Evolutionary conservation across 305 asterid genomes (phyloP).

Genomic region (Fraxinus ornus): DNA sequence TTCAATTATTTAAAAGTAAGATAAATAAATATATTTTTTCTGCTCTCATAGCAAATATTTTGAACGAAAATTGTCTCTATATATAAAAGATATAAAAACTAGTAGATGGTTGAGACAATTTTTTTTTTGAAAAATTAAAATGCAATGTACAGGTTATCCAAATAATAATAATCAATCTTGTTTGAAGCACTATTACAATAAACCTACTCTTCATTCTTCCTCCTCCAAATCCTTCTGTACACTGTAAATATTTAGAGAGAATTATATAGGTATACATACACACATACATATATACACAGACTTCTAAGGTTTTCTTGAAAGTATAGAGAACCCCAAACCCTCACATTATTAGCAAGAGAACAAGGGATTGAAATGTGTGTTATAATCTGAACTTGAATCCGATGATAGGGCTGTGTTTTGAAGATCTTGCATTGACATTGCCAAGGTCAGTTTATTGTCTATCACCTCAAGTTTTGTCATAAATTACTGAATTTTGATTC

Average conservation of each 20-base stretch:
- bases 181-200: not conserved
- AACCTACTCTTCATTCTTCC: not conserved
- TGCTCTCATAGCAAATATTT: too few species aligned
- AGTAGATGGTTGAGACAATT: too few species aligned
- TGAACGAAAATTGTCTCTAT: too few species aligned
- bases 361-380: not conserved
- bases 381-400: constrained; percentile 18
- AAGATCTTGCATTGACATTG: not conserved
- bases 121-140: too few species aligned
- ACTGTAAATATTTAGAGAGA: not conserved
- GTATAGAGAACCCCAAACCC: not conserved
- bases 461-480: constrained; percentile 7
- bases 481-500: not conserved
- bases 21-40: too few species aligned
- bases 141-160: too few species aligned
- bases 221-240: not conserved
- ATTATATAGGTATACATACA: not conserved
- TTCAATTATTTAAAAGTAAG: too few species aligned
- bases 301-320: not conserved
- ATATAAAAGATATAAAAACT: too few species aligned
- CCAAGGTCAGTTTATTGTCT: constrained; percentile 10
- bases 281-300: not conserved
- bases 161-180: not conserved
- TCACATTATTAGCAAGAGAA: not conserved
- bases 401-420: constrained; percentile 37